These are phyloP conservation scores for Globisporangium abappressorium DNA, from an alignment of 352 stramenopile species.

Conservation along the genomic window DNA sequence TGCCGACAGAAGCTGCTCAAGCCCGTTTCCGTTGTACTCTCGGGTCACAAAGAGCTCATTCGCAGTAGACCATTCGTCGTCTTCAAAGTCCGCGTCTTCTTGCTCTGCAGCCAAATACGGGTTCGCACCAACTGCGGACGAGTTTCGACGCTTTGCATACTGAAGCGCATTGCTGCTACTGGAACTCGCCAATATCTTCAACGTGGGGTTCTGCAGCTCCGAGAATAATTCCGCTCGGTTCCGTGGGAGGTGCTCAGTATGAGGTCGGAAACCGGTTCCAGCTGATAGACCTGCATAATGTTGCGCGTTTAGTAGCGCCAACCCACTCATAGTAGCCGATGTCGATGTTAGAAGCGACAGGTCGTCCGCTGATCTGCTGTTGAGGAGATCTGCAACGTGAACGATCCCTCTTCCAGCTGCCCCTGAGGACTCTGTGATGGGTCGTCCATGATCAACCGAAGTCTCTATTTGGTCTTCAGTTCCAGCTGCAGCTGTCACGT, in stretches of 20 bases:
- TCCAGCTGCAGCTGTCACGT: constrained; percentile 16
- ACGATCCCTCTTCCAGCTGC: not conserved
- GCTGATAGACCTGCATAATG: not conserved
- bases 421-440: not conserved
- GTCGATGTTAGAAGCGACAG: constrained; percentile 8
- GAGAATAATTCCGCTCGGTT: constrained; percentile 8
- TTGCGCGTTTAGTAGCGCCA: constrained; percentile 1
- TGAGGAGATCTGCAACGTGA: constrained; percentile 5
- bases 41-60: not conserved
- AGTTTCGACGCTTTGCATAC: not conserved
- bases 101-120: constrained; percentile 22
- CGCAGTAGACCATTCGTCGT: not conserved
- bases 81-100: constrained; percentile 10
- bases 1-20: not conserved
- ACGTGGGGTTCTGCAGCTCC: not conserved
- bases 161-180: not conserved
- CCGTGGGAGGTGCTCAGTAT: constrained; percentile 11
- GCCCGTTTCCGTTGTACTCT: not conserved
- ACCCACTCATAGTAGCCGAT: not conserved
- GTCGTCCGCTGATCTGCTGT: constrained; percentile 18
- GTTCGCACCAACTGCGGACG: not conserved
- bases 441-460: not conserved
- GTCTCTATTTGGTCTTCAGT: not conserved
- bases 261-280: not conserved
- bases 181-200: not conserved